These are phyloP conservation scores for Helicostylum pulchrum DNA, from an alignment of 192 early-diverging fungal species.

Conservation along the genomic window DNA sequence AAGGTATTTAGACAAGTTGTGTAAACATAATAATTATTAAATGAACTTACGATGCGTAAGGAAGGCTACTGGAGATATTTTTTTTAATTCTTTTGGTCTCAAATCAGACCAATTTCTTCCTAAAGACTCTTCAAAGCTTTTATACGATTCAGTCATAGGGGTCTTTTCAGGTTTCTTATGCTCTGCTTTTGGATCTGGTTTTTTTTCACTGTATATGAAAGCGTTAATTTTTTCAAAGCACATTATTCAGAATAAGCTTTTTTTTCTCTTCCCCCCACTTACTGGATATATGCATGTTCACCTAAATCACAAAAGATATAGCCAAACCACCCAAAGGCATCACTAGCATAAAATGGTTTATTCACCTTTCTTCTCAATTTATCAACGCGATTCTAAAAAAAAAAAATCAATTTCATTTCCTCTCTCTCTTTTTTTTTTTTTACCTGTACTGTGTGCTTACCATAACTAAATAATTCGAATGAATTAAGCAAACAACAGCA, in stretches of 20 bases:
- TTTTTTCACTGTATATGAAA: conserved; percentile 20
- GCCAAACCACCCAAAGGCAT: conserved; percentile 70
- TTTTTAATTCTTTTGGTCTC: conserved; percentile 40
- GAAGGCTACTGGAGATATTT: conserved; percentile 48
- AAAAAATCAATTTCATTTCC: neutral
- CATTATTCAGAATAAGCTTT: neutral
- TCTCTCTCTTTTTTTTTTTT: neutral
- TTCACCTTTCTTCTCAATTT: conserved; percentile 52
- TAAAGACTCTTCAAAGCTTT: conserved; percentile 37
- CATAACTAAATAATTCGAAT: conserved; percentile 39
- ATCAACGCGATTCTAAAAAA: conserved; percentile 51
- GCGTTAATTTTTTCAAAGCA: neutral
- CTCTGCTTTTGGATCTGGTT: conserved; percentile 17
- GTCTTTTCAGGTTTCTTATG: conserved; percentile 18
- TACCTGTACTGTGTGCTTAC: conserved; percentile 26
- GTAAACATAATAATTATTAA: neutral
- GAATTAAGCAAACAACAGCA: conserved; percentile 67
- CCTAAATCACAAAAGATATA: conserved; percentile 85
- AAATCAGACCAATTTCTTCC: conserved; percentile 39
- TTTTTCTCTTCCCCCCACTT: conserved; percentile 17
- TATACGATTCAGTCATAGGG: conserved; percentile 37
- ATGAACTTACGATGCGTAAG: conserved; percentile 44
- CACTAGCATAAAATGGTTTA: conserved; percentile 67
- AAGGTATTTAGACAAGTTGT: neutral
- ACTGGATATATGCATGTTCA: conserved; percentile 58